phyloP scores from a whole-genome alignment of 345 rosid genomes.

The Arabidopsis arenosa region DNA sequence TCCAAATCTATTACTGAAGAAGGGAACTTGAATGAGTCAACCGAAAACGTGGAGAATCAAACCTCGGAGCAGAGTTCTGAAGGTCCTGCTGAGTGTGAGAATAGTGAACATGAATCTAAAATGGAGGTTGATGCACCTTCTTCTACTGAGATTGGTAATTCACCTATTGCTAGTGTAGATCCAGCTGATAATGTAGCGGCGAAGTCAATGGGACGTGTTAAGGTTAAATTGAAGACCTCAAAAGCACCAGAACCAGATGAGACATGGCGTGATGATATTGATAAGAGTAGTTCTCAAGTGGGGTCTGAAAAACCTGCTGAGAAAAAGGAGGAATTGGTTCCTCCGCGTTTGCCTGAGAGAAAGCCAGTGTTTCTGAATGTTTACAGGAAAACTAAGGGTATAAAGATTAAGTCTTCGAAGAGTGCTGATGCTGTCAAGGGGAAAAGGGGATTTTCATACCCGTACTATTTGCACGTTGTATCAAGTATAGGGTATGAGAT shows the following conservation, averaged over 20 bases:
- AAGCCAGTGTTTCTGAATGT: constrained; percentile 52
- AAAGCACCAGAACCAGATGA: constrained; percentile 64
- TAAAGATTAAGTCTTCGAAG: constrained; percentile 78
- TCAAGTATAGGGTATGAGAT: too few species aligned
- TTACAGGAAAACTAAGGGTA: constrained; percentile 75
- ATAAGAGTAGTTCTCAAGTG: constrained; percentile 58
- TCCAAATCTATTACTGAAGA: constrained; percentile 21
- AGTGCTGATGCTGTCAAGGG: too few species aligned
- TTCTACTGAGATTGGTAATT: constrained; percentile 68
- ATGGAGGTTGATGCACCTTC: constrained; percentile 79
- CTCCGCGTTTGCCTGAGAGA: constrained; percentile 54
- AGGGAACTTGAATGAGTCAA: constrained; percentile 36
- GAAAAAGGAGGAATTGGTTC: constrained; percentile 64
- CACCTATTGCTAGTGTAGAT: constrained; percentile 56
- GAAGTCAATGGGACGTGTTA: constrained; percentile 65
- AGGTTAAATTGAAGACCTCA: constrained; percentile 80
- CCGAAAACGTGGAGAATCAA: constrained; percentile 38
- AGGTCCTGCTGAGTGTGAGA: constrained; percentile 42
- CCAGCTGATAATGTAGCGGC: constrained; percentile 53
- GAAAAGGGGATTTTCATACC: too few species aligned
- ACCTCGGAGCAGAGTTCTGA: constrained; percentile 53
- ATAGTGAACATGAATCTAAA: constrained; percentile 58
- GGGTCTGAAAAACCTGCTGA: constrained; percentile 58
- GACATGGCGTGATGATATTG: constrained; percentile 55
- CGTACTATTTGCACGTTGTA: too few species aligned